These are phyloP conservation scores for Rhizopogon rudus DNA, from an alignment of 768 basidiomycete species.

Conservation along the genomic window DNA sequence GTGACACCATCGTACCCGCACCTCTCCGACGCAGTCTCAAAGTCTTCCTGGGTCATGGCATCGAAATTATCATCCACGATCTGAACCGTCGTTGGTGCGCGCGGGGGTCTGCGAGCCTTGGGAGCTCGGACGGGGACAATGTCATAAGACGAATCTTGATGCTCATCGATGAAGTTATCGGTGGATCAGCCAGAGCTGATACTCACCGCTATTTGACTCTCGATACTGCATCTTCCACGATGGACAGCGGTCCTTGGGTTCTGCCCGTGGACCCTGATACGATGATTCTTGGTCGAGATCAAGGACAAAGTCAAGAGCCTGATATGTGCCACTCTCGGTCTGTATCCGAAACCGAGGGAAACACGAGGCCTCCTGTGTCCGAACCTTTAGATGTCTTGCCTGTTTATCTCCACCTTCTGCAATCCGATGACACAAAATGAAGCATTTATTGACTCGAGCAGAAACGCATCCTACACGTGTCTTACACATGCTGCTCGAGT, in stretches of 20 bases:
- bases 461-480: not conserved
- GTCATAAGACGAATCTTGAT: slow-evolving; percentile 28
- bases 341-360: not conserved
- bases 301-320: not conserved
- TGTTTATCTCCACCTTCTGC: not conserved
- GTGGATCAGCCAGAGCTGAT: not conserved
- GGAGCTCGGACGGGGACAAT: slow-evolving; percentile 18
- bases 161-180: slow-evolving; percentile 9
- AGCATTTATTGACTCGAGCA: not conserved
- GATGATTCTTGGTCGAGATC: not conserved
- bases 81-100: slow-evolving; percentile 28
- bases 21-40: slow-evolving; percentile 21
- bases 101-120: slow-evolving; percentile 15
- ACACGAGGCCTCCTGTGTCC: not conserved
- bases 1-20: slow-evolving; percentile 19
- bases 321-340: not conserved
- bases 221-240: slow-evolving; percentile 1
- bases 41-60: slow-evolving; percentile 21
- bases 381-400: not conserved
- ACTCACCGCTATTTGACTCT: not conserved
- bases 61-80: slow-evolving; percentile 26
- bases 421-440: not conserved
- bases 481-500: not conserved
- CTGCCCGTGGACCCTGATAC: not conserved
- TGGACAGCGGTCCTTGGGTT: not conserved